Percentiles rank a stretch among this genome's conserved stretches.
These are phyloP conservation scores for Gossypium bickii DNA, from an alignment of 345 rosid genomes.

Conservation along the genomic window DNA sequence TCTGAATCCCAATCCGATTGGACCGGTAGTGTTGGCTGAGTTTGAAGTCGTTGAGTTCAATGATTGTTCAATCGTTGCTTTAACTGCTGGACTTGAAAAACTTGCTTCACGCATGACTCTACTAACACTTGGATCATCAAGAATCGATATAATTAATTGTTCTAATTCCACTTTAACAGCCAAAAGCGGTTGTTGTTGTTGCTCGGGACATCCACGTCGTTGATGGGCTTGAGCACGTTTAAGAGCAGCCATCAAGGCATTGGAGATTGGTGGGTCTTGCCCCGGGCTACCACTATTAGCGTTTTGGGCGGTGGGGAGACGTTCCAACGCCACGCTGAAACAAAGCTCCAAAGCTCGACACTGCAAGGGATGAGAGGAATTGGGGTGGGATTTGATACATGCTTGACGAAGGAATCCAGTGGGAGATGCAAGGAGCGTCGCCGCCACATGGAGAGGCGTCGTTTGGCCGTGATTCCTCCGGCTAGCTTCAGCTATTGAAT, in stretches of 20 bases:
- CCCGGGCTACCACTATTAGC: slow-evolving; percentile 26
- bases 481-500: slow-evolving; percentile 80
- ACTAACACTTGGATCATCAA: slow-evolving; percentile 97
- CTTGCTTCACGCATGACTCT: slow-evolving; percentile 98
- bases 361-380: slow-evolving; percentile 98
- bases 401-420: slow-evolving; percentile 94
- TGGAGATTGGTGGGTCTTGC: slow-evolving; percentile 81
- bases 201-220: slow-evolving; percentile 97
- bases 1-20: slow-evolving; percentile 66
- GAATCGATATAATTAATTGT: slow-evolving; percentile 90
- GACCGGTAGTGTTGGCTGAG: slow-evolving; percentile 24
- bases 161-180: slow-evolving; percentile 98
- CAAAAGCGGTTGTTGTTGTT: slow-evolving; percentile 90
- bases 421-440: slow-evolving; percentile 72
- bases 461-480: slow-evolving; percentile 95
- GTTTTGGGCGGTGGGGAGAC: slow-evolving; percentile 66
- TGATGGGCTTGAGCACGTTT: slow-evolving; percentile 99
- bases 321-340: slow-evolving; percentile 96
- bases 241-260: slow-evolving; percentile 95
- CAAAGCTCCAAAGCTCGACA: slow-evolving; percentile 98
- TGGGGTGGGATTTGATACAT: slow-evolving; percentile 95
- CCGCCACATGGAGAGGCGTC: slow-evolving; percentile 39
- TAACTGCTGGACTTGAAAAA: slow-evolving; percentile 93
- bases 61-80: slow-evolving; percentile 85
- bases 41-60: slow-evolving; percentile 39